Evolutionary conservation across 345 rosid species (phyloP).

Genomic region (Aquilaria malaccensis): DNA sequence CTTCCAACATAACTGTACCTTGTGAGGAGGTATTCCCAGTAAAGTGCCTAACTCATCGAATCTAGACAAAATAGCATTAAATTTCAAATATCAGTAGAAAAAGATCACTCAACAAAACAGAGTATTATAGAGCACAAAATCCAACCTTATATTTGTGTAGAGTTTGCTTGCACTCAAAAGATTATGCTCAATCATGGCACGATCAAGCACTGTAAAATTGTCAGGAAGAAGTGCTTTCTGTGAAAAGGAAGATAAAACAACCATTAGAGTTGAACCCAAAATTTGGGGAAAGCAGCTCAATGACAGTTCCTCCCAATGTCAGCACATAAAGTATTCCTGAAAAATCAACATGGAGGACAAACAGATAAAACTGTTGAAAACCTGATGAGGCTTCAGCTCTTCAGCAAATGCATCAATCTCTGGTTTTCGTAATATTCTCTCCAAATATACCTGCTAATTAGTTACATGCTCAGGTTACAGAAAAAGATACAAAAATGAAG

Average conservation of each 20-base stretch:
- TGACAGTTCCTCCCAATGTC: no score
- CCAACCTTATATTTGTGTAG: conserved; percentile 88
- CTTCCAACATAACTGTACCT: conserved; percentile 30
- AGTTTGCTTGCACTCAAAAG: conserved; percentile 96
- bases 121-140: background rate
- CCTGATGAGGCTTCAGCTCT: conserved; percentile 95
- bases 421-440: conserved; percentile 92
- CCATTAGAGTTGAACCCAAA: background rate
- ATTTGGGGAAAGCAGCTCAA: background rate
- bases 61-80: conserved; percentile 26
- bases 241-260: conserved; percentile 14
- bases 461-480: conserved; percentile 7
- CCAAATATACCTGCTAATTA: conserved; percentile 72
- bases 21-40: conserved; percentile 84
- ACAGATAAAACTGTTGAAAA: conserved; percentile 16
- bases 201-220: conserved; percentile 90
- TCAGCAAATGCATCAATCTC: conserved; percentile 93
- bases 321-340: background rate
- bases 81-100: background rate
- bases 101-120: conserved; percentile 1
- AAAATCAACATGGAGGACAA: conserved; percentile 6
- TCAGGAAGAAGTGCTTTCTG: conserved; percentile 96
- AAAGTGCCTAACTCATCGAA: conserved; percentile 95
- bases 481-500: background rate
- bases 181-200: conserved; percentile 98